These are phyloP conservation scores for Mitosporidium daphniae DNA, from an alignment of 371 early-diverging fungal species.

Conservation along the genomic window DNA sequence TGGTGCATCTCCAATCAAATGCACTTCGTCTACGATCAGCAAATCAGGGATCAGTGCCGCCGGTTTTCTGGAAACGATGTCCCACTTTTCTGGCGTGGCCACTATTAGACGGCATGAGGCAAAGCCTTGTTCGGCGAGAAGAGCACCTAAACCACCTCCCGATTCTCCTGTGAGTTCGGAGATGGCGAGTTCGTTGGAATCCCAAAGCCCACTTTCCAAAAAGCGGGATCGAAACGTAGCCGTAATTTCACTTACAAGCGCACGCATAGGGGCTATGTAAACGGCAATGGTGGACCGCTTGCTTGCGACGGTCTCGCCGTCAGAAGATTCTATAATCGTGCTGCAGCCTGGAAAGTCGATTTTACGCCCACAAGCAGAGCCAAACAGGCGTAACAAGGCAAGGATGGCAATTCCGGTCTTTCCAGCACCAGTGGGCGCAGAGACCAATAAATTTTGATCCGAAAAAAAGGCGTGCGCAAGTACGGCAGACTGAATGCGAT, in stretches of 20 bases:
- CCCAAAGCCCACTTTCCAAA: conserved; percentile 26
- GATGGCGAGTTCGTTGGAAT: conserved; percentile 32
- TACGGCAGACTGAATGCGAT: no score
- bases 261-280: conserved; percentile 98
- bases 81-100: conserved; percentile 99
- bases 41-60: conserved; percentile 20
- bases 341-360: conserved; percentile 64
- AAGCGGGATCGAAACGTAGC: conserved; percentile 43
- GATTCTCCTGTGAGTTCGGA: conserved; percentile 93
- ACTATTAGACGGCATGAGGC: conserved; percentile 78
- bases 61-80: conserved; percentile 80
- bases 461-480: conserved; percentile 6
- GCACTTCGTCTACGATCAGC: conserved; percentile 95
- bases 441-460: conserved; percentile 73
- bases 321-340: no score
- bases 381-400: conserved; percentile 45
- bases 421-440: conserved; percentile 97
- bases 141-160: no score
- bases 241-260: conserved; percentile 88
- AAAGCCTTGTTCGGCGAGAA: conserved; percentile 64
- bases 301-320: no score
- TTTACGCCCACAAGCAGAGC: conserved; percentile 28
- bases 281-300: no score
- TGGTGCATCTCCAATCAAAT: conserved; percentile 84
- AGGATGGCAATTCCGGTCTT: conserved; percentile 94